Evolutionary conservation across 2,329 filamentous ascomycete genomes (phyloP), one percentile per base, ranked within the genome.

Genomic region (Talaromyces rugulosus): DNA sequence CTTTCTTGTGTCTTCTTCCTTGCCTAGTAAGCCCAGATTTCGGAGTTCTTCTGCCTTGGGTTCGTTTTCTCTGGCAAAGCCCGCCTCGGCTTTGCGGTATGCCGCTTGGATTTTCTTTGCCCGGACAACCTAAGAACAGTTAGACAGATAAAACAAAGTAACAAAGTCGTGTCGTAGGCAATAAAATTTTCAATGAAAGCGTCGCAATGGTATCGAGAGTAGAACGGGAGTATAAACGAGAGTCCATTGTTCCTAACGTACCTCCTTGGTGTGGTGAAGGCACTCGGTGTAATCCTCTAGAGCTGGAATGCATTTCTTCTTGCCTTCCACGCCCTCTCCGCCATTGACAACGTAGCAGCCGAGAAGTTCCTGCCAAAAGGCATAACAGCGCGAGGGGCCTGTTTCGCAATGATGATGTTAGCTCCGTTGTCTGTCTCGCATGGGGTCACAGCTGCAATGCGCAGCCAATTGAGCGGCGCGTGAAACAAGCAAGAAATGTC

Each of bases 241-340:
- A n/a, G 6, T 47, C 18, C n/a, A 18, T 23, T 23, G 16, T 47
- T 47, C 44, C 40, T 47, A 8, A 57, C 86, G 62, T 73, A 98
- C 95, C 91, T 99, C 95, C 83, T 99, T 99, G 84, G 90, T 92
- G 84, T 99, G 95, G 78, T 99, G 95, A 74, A 99, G 81, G 79
- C 96, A 99, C 82, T 99, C 95, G 77, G 97, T 96, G 83, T 99
- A 99, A 77, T 99, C 95, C 77, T 99, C 95, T 68, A 98, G 83
- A 4, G 87, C 85, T 16, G 90, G 89, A 18, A 84, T 81, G 77
- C 96, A 99, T 81, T 96, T 96, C 78, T 88, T 89, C 82, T 93
- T 95, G 69, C 91, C 91, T 68, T 87, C 83, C 73, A 93, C 89
- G 61, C 94, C 90, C 67, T 89, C 82, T 67, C 84, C 85, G 61